Evolutionary conservation across 2,329 filamentous ascomycete genomes (phyloP).

Genomic region (Aaosphaeria arxii): DNA sequence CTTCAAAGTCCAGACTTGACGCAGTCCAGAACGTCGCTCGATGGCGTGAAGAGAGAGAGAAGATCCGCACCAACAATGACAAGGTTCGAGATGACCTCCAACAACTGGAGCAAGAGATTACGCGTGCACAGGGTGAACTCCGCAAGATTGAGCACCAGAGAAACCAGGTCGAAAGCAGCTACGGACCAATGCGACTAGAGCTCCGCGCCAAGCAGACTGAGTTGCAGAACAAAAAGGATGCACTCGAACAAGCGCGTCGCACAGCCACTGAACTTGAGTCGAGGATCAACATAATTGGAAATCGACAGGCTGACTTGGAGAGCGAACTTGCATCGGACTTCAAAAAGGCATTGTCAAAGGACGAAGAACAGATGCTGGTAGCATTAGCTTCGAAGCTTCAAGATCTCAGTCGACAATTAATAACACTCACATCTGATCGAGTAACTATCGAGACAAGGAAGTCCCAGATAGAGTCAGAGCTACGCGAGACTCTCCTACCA

Average conservation of each 20-base stretch:
- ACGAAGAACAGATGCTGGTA: conserved; percentile 82
- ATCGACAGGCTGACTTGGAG: conserved; percentile 74
- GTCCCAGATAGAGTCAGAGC: conserved; percentile 77
- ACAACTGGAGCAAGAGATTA: conserved; percentile 83
- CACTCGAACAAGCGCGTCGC: conserved; percentile 68
- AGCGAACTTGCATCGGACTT: conserved; percentile 82
- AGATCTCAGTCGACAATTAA: conserved; percentile 72
- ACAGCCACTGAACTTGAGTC: conserved; percentile 68
- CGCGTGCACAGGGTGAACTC: conserved; percentile 75
- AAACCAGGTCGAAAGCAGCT: conserved; percentile 75
- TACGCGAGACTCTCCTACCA: conserved; percentile 84
- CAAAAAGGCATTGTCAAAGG: conserved; percentile 78
- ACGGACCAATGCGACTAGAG: conserved; percentile 75
- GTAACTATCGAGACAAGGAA: conserved; percentile 78
- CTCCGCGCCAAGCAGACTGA: conserved; percentile 72
- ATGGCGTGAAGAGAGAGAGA: conserved; percentile 72
- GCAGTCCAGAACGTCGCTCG: conserved; percentile 73
- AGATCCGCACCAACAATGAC: conserved; percentile 59
- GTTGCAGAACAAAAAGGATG: conserved; percentile 69
- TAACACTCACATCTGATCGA: conserved; percentile 68
- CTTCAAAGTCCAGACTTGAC: conserved; percentile 80
- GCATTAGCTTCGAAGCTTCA: conserved; percentile 67
- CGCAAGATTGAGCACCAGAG: conserved; percentile 79
- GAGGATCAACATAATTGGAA: conserved; percentile 55
- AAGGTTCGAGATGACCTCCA: conserved; percentile 71